A percentile compares a stretch with the other conserved stretches of the same genome.
Evolutionary conservation across 129 eudicot species (phyloP).

Genomic region (Heracleum sosnowskyi): DNA sequence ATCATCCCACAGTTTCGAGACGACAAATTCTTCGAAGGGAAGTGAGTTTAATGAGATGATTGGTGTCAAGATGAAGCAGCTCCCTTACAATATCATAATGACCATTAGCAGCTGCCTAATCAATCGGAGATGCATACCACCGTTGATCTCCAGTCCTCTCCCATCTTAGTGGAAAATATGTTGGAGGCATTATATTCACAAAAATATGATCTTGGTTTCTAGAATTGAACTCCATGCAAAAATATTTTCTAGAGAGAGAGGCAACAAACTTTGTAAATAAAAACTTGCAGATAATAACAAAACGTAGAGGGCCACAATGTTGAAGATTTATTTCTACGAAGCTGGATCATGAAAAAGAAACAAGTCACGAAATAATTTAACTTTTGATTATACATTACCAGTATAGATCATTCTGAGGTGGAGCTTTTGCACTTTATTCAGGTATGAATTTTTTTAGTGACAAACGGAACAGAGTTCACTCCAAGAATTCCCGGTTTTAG

Average conservation of each 20-base stretch:
- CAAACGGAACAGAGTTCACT: no score
- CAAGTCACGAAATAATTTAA: no score
- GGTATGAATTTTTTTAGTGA: no score
- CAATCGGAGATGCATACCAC: constrained; percentile 95
- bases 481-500: no score
- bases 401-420: no score
- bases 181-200: constrained; percentile 34
- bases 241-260: constrained; percentile 4
- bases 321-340: no score
- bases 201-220: background rate
- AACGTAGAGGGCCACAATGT: constrained; percentile 34
- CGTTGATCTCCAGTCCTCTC: no score
- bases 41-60: constrained; percentile 75
- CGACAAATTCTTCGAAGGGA: constrained; percentile 77
- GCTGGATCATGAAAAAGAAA: no score
- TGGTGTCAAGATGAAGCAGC: constrained; percentile 74
- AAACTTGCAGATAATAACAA: constrained; percentile 26
- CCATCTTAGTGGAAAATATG: constrained; percentile 66
- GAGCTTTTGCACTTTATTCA: no score
- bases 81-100: constrained; percentile 78
- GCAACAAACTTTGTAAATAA: background rate
- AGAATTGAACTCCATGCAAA: background rate
- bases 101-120: constrained; percentile 91
- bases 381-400: no score
- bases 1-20: constrained; percentile 91